Base-by-base conservation (phyloP, 2,329 filamentous ascomycete species). In the Sclerotinia trifoliorum region DNA sequence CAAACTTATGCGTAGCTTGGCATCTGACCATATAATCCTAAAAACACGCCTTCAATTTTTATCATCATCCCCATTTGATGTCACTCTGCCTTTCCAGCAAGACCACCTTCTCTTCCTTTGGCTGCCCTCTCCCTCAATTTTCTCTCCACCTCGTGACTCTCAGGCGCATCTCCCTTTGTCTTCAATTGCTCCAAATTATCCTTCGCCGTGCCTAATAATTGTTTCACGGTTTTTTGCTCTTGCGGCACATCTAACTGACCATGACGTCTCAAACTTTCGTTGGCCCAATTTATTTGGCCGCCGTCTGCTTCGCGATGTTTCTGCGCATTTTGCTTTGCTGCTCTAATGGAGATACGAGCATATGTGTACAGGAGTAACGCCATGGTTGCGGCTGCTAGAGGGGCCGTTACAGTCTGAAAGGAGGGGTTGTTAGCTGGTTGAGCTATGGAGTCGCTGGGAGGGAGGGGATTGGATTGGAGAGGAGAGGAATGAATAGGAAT, bases 271-370 rank as follows among this genome's bases (percentile, higher is more conserved):
- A 83, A 73, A 72, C 78, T 83, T 78, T 87, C 84, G 67, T 85
- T 84, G 64, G 83, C 77, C 82, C 81, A 86, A 74, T 75, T 82
- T 71, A 81, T 84, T 78, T 80, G 84, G 65, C 83, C 85, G 39
- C 83, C 84, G 70, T 87, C 84, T 51, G 83, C 84, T 72, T 86
- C 83, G 60, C 87, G 80, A 65, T 86, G 84, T 70, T 81, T 80
- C 72, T 86, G 83, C 0, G 88, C 88, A 71, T 90, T 90, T 58
- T 84, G 81, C 73, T 90, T 89, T 3, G 89, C 89, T 32, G 87
- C 85, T 70, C 84, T 82, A 70, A 91, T 91, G 32, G 85, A 88
- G 11, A 84, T 88, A 63, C 88, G 80, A 39, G 87, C 82, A 78
- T 91, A 91, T 52, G 81, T 81, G 68, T 85, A 82, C 29, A 85